These are phyloP conservation scores for Globisporangium solare DNA, from an alignment of 352 stramenopile genomes.

Conservation along the genomic window DNA sequence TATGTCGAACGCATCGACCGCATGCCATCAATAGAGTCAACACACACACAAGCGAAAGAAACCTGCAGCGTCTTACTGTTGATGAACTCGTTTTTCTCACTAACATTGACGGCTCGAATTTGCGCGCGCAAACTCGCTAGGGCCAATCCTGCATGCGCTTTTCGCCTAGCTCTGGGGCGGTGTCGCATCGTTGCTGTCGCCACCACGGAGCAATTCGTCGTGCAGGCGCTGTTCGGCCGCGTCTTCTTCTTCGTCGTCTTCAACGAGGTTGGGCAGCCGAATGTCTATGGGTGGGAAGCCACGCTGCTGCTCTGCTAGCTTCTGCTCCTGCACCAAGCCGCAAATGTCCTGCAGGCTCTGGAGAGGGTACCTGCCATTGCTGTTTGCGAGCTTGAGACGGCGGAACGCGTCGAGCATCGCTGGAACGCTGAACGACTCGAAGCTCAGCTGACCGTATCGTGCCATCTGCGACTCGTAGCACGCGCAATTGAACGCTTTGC, in stretches of 20 bases:
- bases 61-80: neutral
- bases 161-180: too few species aligned
- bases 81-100: neutral
- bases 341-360: slow-evolving; percentile 16
- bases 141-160: too few species aligned
- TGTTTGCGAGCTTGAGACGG: slow-evolving; percentile 21
- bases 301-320: slow-evolving; percentile 9
- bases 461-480: slow-evolving; percentile 46
- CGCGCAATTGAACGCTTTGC: slow-evolving; percentile 48
- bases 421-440: slow-evolving; percentile 39
- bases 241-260: slow-evolving; percentile 12
- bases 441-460: slow-evolving; percentile 34
- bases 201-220: neutral
- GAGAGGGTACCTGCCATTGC: neutral
- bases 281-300: slow-evolving; percentile 9
- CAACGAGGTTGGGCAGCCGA: slow-evolving; percentile 23
- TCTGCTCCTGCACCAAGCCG: slow-evolving; percentile 15
- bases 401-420: slow-evolving; percentile 52
- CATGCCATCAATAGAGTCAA: neutral
- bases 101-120: too few species aligned
- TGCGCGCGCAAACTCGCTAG: neutral
- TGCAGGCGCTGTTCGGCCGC: neutral
- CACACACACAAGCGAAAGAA: slow-evolving; percentile 6
- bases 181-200: too few species aligned
- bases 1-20: neutral